phyloP scores from a whole-genome alignment of 1,139 yeast species.

The Debaryomyces sp. region DNA sequence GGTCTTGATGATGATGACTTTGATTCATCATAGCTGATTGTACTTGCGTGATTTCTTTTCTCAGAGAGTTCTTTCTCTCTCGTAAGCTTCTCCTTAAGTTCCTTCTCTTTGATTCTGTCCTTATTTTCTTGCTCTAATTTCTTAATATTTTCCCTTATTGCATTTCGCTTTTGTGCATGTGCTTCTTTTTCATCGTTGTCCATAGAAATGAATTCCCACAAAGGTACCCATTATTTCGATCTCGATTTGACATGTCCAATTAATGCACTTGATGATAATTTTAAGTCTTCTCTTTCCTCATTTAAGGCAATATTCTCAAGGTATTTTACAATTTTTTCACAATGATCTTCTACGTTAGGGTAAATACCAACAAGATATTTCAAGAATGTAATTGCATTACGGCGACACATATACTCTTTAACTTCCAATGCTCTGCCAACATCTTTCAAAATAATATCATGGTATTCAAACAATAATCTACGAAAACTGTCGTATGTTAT shows the following conservation, averaged over 20 bases:
- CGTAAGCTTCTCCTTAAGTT: slow-evolving; percentile 16
- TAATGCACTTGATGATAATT: slow-evolving; percentile 76
- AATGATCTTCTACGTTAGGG: slow-evolving; percentile 72
- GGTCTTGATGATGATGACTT: slow-evolving; percentile 21
- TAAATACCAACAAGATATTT: slow-evolving; percentile 66
- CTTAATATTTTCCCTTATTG: slow-evolving; percentile 17
- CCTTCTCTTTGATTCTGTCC: slow-evolving; percentile 21
- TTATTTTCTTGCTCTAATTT: slow-evolving; percentile 22
- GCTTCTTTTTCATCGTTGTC: slow-evolving; percentile 31
- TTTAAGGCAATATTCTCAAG: slow-evolving; percentile 50
- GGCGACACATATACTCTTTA: slow-evolving; percentile 75
- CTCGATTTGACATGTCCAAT: slow-evolving; percentile 70
- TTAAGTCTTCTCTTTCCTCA: slow-evolving; percentile 81
- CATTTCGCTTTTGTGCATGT: slow-evolving; percentile 26
- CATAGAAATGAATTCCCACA: slow-evolving; percentile 59
- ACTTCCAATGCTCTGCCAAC: slow-evolving; percentile 53
- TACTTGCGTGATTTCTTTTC: slow-evolving; percentile 12
- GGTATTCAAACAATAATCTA: slow-evolving; percentile 56
- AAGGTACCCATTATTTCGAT: slow-evolving; percentile 55
- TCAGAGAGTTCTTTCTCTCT: slow-evolving; percentile 17
- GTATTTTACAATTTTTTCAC: slow-evolving; percentile 52
- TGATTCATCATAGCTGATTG: slow-evolving; percentile 25
- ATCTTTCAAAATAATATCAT: slow-evolving; percentile 49
- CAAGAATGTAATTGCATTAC: slow-evolving; percentile 79
- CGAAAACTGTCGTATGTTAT: slow-evolving; percentile 41